A percentile compares a stretch with the other conserved stretches of the same genome.
Conservation (phyloP, 164 flowering plant species). For the Saururus chinensis region DNA sequence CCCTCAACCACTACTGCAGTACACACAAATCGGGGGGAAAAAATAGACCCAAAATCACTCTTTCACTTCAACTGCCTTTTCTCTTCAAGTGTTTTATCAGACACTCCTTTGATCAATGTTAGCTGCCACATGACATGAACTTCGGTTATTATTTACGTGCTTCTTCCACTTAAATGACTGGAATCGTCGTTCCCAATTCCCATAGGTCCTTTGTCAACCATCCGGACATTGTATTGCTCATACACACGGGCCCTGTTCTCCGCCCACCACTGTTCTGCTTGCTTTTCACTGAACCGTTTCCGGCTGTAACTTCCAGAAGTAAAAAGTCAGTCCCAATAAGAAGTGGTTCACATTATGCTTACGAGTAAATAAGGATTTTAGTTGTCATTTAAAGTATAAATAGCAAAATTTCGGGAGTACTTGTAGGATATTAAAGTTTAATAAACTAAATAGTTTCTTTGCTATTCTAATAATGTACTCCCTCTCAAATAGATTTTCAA, state of each 20-base stretch:
- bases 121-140: slow-evolving; percentile 8
- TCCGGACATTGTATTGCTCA: slow-evolving; percentile 75
- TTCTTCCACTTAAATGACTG: slow-evolving; percentile 24
- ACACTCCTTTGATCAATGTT: slow-evolving; percentile 21
- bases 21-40: slow-evolving; percentile 16
- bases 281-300: slow-evolving; percentile 86
- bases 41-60: slow-evolving; percentile 15
- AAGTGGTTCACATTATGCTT: not conserved
- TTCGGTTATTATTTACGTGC: slow-evolving; percentile 19
- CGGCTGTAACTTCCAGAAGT: slow-evolving; percentile 48
- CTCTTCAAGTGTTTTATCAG: slow-evolving; percentile 10
- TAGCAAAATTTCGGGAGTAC: not conserved
- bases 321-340: not conserved
- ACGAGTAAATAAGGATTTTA: not conserved
- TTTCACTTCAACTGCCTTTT: slow-evolving; percentile 12
- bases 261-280: slow-evolving; percentile 98
- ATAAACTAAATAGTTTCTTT: no score
- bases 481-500: not conserved
- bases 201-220: slow-evolving; percentile 64
- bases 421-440: no score
- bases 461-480: not conserved
- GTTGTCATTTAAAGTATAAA: not conserved
- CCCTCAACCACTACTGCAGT: slow-evolving; percentile 22
- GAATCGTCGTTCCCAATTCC: slow-evolving; percentile 59
- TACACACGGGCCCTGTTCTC: slow-evolving; percentile 85